These are phyloP conservation scores for Aspergillus neoniger DNA, from an alignment of 2,329 filamentous ascomycete species.

Conservation along the genomic window DNA sequence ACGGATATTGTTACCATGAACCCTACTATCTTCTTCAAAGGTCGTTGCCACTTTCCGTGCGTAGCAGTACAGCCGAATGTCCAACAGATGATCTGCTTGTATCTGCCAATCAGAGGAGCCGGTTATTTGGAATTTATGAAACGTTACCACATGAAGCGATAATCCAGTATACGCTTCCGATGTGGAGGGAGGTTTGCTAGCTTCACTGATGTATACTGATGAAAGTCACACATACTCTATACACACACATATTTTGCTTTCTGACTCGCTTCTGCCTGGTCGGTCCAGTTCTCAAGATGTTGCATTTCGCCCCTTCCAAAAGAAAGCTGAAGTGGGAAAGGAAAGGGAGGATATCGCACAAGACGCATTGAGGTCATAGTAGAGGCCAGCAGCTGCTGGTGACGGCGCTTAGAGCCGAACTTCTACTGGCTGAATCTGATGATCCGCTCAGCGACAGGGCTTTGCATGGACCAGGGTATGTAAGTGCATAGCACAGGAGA, in stretches of 20 bases:
- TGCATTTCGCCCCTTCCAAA: background rate
- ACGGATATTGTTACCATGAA: background rate
- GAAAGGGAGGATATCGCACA: background rate
- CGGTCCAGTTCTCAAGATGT: background rate
- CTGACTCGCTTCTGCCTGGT: background rate
- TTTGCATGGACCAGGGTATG: constrained; percentile 6
- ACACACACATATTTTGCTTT: background rate
- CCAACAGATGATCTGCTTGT: background rate
- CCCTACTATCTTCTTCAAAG: background rate
- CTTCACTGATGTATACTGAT: too few relatives aligned
- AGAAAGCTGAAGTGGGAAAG: background rate
- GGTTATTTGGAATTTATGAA: background rate
- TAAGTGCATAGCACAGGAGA: background rate
- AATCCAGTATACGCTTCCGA: background rate
- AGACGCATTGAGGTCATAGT: background rate
- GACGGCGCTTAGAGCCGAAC: background rate
- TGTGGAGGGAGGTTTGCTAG: background rate
- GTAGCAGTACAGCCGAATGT: background rate
- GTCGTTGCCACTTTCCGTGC: background rate
- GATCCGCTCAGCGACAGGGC: constrained; percentile 8
- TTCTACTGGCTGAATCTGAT: background rate
- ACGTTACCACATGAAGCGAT: background rate
- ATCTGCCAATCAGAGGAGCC: background rate
- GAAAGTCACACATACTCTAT: background rate
- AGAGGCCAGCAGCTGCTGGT: background rate